Percentiles rank a stretch among this genome's conserved stretches.
Evolutionary conservation across 805 yeast species (phyloP).

Genomic region (Hanseniaspora vineae): DNA sequence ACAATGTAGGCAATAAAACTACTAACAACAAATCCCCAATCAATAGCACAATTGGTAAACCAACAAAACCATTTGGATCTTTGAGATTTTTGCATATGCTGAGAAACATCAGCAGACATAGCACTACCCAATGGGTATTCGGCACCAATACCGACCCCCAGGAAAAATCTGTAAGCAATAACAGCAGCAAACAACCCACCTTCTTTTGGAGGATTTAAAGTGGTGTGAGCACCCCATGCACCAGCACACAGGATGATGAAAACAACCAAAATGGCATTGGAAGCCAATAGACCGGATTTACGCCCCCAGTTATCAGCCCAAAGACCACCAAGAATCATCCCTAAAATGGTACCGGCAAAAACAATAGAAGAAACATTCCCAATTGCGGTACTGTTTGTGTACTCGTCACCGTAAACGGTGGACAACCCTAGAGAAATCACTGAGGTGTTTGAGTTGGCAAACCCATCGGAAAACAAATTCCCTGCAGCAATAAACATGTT

Average conservation of each 20-base stretch:
- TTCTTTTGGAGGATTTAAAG: conserved; percentile 35
- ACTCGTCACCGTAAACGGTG: conserved; percentile 49
- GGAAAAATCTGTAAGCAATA: conserved; percentile 71
- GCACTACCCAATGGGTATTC: conserved; percentile 86
- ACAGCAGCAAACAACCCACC: conserved; percentile 73
- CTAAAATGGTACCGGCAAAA: conserved; percentile 84
- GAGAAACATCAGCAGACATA: conserved; percentile 88
- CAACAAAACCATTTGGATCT: conserved; percentile 83
- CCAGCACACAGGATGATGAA: conserved; percentile 73
- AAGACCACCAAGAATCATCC: conserved; percentile 70
- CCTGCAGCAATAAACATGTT: conserved; percentile 1
- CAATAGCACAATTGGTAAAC: conserved; percentile 86
- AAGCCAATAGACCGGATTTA: conserved; percentile 68
- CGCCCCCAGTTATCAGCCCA: conserved; percentile 71
- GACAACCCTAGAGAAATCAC: conserved; percentile 65
- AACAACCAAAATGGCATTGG: conserved; percentile 59
- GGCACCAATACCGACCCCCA: conserved; percentile 88
- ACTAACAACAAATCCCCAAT: conserved; percentile 70
- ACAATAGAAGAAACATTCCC: conserved; percentile 77
- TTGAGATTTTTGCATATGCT: conserved; percentile 71
- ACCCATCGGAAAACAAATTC: conserved; percentile 81
- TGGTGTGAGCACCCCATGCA: conserved; percentile 62
- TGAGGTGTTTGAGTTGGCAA: conserved; percentile 72
- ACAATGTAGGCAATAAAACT: conserved; percentile 79
- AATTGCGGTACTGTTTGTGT: conserved; percentile 53